phyloP scores from a whole-genome alignment of 345 rosid genomes.

The Heritiera littoralis region DNA sequence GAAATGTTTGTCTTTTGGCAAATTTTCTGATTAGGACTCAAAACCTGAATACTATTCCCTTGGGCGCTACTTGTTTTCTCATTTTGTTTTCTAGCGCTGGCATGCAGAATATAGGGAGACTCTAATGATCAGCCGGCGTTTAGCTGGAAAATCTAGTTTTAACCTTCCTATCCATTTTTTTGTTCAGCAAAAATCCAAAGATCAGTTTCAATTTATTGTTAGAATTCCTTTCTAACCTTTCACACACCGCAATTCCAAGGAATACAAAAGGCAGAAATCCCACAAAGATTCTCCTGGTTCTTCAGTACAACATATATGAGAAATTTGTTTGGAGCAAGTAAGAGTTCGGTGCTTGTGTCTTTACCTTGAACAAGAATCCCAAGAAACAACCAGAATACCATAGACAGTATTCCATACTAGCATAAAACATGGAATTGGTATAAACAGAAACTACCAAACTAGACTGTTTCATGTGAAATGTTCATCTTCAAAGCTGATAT shows the following conservation, averaged over 20 bases:
- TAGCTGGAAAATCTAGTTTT: too few relatives aligned
- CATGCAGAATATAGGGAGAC: too few relatives aligned
- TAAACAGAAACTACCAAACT: neutral
- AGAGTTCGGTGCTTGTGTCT: constrained; percentile 26
- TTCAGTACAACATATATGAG: neutral
- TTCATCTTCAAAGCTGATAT: neutral
- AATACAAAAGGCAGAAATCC: constrained; percentile 22
- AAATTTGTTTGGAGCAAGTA: constrained; percentile 28
- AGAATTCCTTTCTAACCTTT: constrained; percentile 10
- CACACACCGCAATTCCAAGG: constrained; percentile 28
- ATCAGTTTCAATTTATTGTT: too few relatives aligned
- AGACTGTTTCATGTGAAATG: neutral
- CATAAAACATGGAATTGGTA: neutral
- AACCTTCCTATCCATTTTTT: too few relatives aligned
- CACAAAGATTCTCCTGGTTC: constrained; percentile 36
- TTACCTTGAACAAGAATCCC: constrained; percentile 33
- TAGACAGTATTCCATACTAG: neutral
- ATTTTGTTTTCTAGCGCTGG: too few relatives aligned
- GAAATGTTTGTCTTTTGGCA: too few relatives aligned
- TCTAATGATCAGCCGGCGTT: too few relatives aligned
- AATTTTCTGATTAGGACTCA: too few relatives aligned
- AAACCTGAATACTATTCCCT: too few relatives aligned
- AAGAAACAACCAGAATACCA: constrained; percentile 13
- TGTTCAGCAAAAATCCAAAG: too few relatives aligned
- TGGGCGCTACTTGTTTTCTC: too few relatives aligned